Evolutionary conservation across 495 filamentous ascomycete species (phyloP).

Genomic region (Pseudotulostoma volvatum): DNA sequence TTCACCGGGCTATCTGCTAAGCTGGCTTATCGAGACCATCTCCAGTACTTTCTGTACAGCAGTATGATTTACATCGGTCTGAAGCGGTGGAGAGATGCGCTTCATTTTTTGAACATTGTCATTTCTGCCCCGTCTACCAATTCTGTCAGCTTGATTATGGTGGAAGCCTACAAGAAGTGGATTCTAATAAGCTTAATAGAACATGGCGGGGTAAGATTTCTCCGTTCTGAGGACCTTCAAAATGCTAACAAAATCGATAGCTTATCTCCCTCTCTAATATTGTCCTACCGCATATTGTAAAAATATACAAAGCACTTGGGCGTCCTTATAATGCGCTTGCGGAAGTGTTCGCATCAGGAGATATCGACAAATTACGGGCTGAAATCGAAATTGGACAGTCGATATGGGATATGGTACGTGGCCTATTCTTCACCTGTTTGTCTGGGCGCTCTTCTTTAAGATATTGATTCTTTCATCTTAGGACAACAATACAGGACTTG

Average conservation of each 20-base stretch:
- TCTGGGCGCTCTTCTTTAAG: too few species aligned
- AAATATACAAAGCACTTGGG: constrained; percentile 39
- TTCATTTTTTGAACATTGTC: constrained; percentile 51
- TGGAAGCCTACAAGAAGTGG: constrained; percentile 91
- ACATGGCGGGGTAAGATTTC: constrained; percentile 43
- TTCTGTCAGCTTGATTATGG: constrained; percentile 55
- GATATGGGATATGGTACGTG: constrained; percentile 44
- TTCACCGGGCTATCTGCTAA: constrained; percentile 40
- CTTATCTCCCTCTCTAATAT: constrained; percentile 25
- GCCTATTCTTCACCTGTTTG: neutral
- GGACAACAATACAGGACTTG: constrained; percentile 42
- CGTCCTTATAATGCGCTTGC: constrained; percentile 59
- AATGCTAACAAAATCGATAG: constrained; percentile 15
- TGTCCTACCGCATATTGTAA: constrained; percentile 31
- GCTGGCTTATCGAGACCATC: constrained; percentile 39
- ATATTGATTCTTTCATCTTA: too few species aligned
- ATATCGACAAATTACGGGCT: constrained; percentile 36
- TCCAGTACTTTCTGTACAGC: constrained; percentile 65
- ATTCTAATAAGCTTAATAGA: constrained; percentile 59
- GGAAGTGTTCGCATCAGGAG: constrained; percentile 45
- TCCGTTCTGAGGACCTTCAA: constrained; percentile 6
- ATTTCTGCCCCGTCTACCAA: constrained; percentile 45
- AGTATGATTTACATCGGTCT: constrained; percentile 63
- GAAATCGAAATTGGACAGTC: constrained; percentile 40
- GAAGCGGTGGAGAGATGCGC: constrained; percentile 55